Base-by-base conservation (phyloP, 2,329 filamentous ascomycete genomes). In the Talaromyces funiculosus region DNA sequence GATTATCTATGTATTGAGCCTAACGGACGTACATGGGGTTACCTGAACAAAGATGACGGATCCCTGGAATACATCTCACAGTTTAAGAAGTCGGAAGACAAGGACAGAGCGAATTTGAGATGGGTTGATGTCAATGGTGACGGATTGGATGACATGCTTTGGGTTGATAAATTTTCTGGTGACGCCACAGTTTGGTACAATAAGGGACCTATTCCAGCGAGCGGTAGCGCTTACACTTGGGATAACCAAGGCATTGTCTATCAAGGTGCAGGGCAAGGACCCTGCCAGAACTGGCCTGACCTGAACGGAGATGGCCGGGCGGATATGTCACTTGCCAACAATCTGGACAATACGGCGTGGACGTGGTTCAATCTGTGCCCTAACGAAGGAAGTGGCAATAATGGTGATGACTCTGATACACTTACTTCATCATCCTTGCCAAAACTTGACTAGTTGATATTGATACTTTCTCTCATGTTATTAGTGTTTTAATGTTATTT, bases 71-170 rank as follows among this genome's bases (percentile, higher is more conserved):
- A 64, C 59, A 64, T 67, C 12, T 66, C 59, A n/a, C 71, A 73
- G 65, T 63, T 74, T 60, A 75, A 73, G 62, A 63, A 63, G 51
- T 55, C 64, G 12, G 66, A 69, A 40, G 65, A 56, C 26, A 66
- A 64, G 12, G 75, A 77, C 53, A 71, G 75, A 0, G 73, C 74
- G 12, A 74, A 77, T 18, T 18, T 75, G 10, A 68, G 70, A 8
- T 79, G 66, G 38, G 72, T 70, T 3, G 77, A 78, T 63, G 70
- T 77, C 22, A 73, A 78, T 56, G 73, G 74, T 10, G 38, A 42
- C 4, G 38, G 38, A 10, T 5, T 3, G 7, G 38, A 42, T 42
- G 38, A 42, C 14, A 18, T 38, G 16, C 37, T 53, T 1, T 53
- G 29, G 26, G 47, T 53, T 20, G 47, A 35, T 12, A 53, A 53